Evolutionary conservation across 2,329 filamentous ascomycete species (phyloP).

Genomic region (Hysterium pulicare): DNA sequence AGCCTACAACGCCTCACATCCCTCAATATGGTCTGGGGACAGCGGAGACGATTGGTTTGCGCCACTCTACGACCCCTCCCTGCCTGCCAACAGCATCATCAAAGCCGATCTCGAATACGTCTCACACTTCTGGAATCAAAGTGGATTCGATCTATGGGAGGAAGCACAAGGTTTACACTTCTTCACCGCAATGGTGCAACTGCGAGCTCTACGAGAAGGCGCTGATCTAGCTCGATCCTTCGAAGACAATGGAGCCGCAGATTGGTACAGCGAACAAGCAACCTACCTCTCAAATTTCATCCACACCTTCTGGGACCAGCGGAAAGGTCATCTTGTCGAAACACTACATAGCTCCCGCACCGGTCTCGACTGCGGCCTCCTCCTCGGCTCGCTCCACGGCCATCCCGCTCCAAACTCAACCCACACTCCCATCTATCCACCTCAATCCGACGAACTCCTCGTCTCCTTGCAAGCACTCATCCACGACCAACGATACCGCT

Average conservation of each 20-base stretch:
- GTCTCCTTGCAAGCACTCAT: slow-evolving; percentile 32
- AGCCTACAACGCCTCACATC: slow-evolving; percentile 40
- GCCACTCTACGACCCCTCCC: slow-evolving; percentile 34
- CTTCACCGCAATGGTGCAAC: slow-evolving; percentile 40
- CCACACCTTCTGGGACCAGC: slow-evolving; percentile 16
- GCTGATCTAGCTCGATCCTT: slow-evolving; percentile 31
- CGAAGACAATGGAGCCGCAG: slow-evolving; percentile 34
- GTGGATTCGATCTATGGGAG: slow-evolving; percentile 46
- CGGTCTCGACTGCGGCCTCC: slow-evolving; percentile 37
- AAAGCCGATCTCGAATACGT: slow-evolving; percentile 47
- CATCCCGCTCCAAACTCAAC: slow-evolving; percentile 18
- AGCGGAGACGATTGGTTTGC: slow-evolving; percentile 27
- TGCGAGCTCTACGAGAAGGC: slow-evolving; percentile 35
- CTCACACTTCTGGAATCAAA: slow-evolving; percentile 40
- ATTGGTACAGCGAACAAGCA: slow-evolving; percentile 36
- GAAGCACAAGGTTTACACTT: slow-evolving; percentile 44
- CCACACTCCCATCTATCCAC: slow-evolving; percentile 20
- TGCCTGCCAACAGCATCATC: slow-evolving; percentile 39
- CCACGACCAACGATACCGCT: slow-evolving; percentile 33
- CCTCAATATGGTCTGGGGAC: slow-evolving; percentile 30
- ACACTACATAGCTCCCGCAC: slow-evolving; percentile 31
- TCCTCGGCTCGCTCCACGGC: slow-evolving; percentile 39
- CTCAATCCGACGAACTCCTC: slow-evolving; percentile 39
- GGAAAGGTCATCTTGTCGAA: slow-evolving; percentile 35
- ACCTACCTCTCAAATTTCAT: slow-evolving; percentile 11